A percentile compares a stretch with the other conserved stretches of the same genome.
Evolutionary conservation across 495 filamentous ascomycete species (phyloP).

Genomic region (Aspergillus cavernicola): DNA sequence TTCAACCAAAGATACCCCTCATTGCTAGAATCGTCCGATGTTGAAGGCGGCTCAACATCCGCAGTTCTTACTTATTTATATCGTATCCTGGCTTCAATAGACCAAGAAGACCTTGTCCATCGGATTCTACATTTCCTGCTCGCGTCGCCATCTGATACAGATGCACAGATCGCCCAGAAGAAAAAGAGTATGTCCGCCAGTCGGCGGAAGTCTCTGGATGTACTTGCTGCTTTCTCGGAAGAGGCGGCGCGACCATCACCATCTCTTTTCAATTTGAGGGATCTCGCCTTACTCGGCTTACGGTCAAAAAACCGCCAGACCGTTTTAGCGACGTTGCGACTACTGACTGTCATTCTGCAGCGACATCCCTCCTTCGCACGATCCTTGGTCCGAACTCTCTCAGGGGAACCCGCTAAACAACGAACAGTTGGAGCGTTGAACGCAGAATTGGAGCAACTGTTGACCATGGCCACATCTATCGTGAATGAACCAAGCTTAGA

Average conservation of each 20-base stretch:
- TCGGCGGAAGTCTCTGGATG: conserved; percentile 82
- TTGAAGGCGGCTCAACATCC: conserved; percentile 92
- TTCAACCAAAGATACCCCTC: conserved; percentile 73
- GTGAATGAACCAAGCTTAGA: conserved; percentile 68
- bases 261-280: conserved; percentile 85
- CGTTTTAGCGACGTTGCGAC: conserved; percentile 77
- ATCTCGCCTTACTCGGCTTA: conserved; percentile 84
- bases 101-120: conserved; percentile 88
- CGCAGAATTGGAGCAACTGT: conserved; percentile 70
- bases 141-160: conserved; percentile 56
- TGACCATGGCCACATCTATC: conserved; percentile 68
- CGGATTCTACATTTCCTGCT: conserved; percentile 91
- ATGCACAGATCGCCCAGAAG: conserved; percentile 26
- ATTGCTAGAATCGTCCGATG: conserved; percentile 90
- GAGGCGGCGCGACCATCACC: conserved; percentile 68
- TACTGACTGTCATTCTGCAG: conserved; percentile 78
- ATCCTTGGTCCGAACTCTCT: conserved; percentile 65
- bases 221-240: conserved; percentile 71
- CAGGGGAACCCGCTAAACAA: conserved; percentile 55
- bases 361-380: conserved; percentile 84
- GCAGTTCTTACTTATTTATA: conserved; percentile 92
- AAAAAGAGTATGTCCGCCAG: conserved; percentile 59
- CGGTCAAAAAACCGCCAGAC: conserved; percentile 83
- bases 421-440: conserved; percentile 78
- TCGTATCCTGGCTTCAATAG: conserved; percentile 82